Evolutionary conservation across 768 basidiomycete genomes (phyloP).

Genomic region (Sarcomyxa edulis): DNA sequence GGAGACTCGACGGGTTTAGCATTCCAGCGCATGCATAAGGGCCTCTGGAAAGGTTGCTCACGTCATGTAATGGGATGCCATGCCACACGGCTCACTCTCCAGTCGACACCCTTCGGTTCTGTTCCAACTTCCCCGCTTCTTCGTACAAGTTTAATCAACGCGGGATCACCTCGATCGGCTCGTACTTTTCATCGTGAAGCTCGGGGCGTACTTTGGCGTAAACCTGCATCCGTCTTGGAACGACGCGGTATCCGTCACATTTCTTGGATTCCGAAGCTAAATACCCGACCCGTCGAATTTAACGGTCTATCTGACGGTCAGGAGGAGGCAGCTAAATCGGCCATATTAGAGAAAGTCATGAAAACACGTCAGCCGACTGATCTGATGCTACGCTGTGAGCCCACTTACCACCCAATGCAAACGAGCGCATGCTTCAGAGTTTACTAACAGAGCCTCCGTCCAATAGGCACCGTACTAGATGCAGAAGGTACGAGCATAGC

Average conservation of each 20-base stretch:
- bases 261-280: slow-evolving; percentile 29
- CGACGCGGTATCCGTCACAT: slow-evolving; percentile 12
- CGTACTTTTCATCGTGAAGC: neutral
- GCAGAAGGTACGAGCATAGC: slow-evolving; percentile 54
- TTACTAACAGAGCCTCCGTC: slow-evolving; percentile 9
- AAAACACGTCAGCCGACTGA: slow-evolving; percentile 86
- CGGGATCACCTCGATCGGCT: neutral
- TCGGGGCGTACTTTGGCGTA: slow-evolving; percentile 1
- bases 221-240: no score
- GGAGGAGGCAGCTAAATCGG: slow-evolving; percentile 67
- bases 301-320: slow-evolving; percentile 34
- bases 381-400: slow-evolving; percentile 87
- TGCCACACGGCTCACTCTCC: slow-evolving; percentile 1
- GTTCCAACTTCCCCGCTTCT: no score
- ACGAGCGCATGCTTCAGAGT: no score
- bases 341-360: slow-evolving; percentile 80
- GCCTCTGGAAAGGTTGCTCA: slow-evolving; percentile 22
- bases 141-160: no score
- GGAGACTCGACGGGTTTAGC: no score
- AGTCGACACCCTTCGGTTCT: no score
- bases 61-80: slow-evolving; percentile 33
- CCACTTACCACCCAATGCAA: no score
- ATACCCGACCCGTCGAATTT: slow-evolving; percentile 22
- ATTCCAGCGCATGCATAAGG: slow-evolving; percentile 43
- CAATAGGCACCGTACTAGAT: slow-evolving; percentile 81